Evolutionary conservation across 768 basidiomycete genomes (phyloP).

Genomic region (Daedaleopsis nitida): DNA sequence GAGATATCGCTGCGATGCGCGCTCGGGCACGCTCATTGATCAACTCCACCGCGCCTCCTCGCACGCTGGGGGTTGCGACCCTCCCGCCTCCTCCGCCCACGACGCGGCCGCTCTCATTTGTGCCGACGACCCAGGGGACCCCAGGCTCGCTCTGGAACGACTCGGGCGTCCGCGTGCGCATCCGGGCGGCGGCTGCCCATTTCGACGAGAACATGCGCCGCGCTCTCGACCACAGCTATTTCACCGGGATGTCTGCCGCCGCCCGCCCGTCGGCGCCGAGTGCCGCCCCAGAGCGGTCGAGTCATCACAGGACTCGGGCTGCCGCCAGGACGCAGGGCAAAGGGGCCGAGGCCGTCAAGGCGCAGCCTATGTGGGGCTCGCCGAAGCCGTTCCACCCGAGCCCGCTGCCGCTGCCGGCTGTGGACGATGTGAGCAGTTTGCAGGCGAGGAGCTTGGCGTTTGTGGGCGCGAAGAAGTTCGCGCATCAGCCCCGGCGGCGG

Average conservation of each 20-base stretch:
- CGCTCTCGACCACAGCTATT: background rate
- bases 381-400: conserved; percentile 23
- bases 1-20: conserved; percentile 44
- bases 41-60: background rate
- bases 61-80: conserved; percentile 4
- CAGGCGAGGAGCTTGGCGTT: conserved; percentile 13
- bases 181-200: conserved; percentile 9
- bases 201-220: conserved; percentile 10
- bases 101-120: conserved; percentile 11
- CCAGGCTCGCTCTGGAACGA: conserved; percentile 21
- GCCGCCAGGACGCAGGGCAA: no score
- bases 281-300: conserved; percentile 5
- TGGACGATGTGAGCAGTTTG: conserved; percentile 9
- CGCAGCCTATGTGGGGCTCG: conserved; percentile 23
- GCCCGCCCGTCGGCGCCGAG: background rate
- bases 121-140: conserved; percentile 20
- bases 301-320: background rate
- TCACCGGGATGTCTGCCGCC: background rate
- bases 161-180: conserved; percentile 16
- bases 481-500: conserved; percentile 10
- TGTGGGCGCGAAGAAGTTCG: conserved; percentile 6
- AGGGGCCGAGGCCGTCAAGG: background rate
- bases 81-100: conserved; percentile 19
- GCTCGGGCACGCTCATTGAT: conserved; percentile 23
- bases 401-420: conserved; percentile 20